These are phyloP conservation scores for Boletellus ananas DNA, from an alignment of 768 basidiomycete genomes.

Conservation along the genomic window DNA sequence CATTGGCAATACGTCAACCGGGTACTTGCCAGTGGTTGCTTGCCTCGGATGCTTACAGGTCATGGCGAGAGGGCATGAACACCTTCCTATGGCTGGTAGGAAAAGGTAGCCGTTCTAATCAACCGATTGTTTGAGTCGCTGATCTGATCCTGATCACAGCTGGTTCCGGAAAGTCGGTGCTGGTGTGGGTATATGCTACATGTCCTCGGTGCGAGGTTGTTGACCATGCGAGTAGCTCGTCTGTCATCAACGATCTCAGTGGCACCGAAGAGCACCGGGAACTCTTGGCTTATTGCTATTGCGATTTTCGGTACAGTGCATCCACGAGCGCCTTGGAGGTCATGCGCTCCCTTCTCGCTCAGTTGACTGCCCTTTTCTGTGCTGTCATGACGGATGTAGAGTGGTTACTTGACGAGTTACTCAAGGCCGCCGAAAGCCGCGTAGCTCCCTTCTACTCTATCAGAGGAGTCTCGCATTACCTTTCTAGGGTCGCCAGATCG, in stretches of 20 bases:
- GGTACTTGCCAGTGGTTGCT: slow-evolving; percentile 14
- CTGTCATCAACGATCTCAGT: neutral
- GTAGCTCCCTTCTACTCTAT: neutral
- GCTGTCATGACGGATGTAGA: neutral
- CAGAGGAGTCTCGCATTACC: neutral
- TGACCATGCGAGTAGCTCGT: neutral
- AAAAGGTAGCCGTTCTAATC: slow-evolving; percentile 8
- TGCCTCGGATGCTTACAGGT: neutral
- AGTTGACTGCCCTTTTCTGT: slow-evolving; percentile 1
- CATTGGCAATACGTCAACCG: slow-evolving; percentile 7
- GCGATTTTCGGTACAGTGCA: slow-evolving; percentile 13
- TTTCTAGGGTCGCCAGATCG: neutral
- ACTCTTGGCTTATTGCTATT: slow-evolving; percentile 18
- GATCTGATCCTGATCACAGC: neutral
- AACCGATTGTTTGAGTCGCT: neutral
- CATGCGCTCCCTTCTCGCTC: slow-evolving; percentile 18
- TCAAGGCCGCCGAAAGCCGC: neutral
- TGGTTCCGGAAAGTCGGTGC: slow-evolving; percentile 1
- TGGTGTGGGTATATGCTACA: neutral
- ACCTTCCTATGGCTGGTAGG: slow-evolving; percentile 15
- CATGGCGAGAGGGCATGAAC: slow-evolving; percentile 2
- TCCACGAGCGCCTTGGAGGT: slow-evolving; percentile 13
- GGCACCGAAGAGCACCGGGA: neutral
- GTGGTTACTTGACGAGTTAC: slow-evolving; percentile 2
- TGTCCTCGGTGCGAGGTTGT: neutral